Percentiles rank a stretch among this genome's conserved stretches.
Conservation (phyloP, 495 filamentous ascomycete species). For the Penicillium paxilli region DNA sequence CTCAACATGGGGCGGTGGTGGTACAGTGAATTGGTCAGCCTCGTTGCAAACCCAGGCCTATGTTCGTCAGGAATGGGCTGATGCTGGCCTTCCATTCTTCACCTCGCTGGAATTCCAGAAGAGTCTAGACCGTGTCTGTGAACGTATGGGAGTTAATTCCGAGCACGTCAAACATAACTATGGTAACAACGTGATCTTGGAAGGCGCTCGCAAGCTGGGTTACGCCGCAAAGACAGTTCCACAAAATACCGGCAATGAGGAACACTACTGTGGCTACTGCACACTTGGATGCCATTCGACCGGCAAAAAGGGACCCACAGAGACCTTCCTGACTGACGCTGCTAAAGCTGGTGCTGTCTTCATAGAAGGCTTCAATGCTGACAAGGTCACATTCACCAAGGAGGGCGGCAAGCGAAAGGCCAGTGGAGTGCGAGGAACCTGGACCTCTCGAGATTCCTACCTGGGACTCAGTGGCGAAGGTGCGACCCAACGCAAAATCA, state of each 20-base stretch:
- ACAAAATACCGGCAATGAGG: constrained; percentile 70
- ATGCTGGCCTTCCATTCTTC: constrained; percentile 72
- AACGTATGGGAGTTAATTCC: constrained; percentile 76
- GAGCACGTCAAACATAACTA: constrained; percentile 68
- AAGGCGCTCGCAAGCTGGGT: constrained; percentile 75
- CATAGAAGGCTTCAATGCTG: constrained; percentile 72
- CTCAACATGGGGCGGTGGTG: constrained; percentile 81
- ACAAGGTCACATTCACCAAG: constrained; percentile 65
- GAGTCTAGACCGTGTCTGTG: constrained; percentile 70
- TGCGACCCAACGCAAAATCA: constrained; percentile 54
- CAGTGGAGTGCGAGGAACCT: constrained; percentile 66
- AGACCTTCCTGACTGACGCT: constrained; percentile 78
- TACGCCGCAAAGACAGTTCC: constrained; percentile 69
- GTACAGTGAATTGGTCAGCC: constrained; percentile 88
- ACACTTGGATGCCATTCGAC: constrained; percentile 69
- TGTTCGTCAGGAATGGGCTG: constrained; percentile 82
- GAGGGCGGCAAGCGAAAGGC: constrained; percentile 57
- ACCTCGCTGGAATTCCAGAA: constrained; percentile 72
- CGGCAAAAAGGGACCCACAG: constrained; percentile 76
- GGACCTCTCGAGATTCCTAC: constrained; percentile 68
- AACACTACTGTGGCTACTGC: constrained; percentile 81
- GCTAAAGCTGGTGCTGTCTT: constrained; percentile 71
- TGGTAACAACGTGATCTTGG: constrained; percentile 65
- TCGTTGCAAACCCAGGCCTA: constrained; percentile 76
- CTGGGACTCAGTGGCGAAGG: constrained; percentile 53